Evolutionary conservation across 148 eudicot genomes (phyloP).

Genomic region (Rhododendron vialii): DNA sequence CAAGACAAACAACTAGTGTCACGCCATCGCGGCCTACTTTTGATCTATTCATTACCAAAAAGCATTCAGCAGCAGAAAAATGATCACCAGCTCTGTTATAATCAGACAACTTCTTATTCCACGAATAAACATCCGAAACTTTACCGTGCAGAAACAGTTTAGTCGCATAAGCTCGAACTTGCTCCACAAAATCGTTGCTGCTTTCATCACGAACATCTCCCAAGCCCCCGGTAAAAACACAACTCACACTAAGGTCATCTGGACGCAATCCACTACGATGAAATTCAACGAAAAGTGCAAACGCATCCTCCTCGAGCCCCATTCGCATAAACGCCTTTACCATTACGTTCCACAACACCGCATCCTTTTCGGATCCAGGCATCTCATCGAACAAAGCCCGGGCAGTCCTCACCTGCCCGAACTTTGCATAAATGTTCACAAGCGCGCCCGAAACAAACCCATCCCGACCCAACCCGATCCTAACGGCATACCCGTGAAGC

Average conservation of each 20-base stretch:
- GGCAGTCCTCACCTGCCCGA: slow-evolving; percentile 14
- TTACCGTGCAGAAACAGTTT: slow-evolving; percentile 13
- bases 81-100: slow-evolving; percentile 21
- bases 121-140: slow-evolving; percentile 12
- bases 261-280: slow-evolving; percentile 15
- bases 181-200: neutral
- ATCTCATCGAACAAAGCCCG: slow-evolving; percentile 20
- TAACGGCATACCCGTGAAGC: slow-evolving; percentile 19
- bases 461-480: slow-evolving; percentile 22
- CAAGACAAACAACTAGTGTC: slow-evolving; percentile 16
- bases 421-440: slow-evolving; percentile 19
- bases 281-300: slow-evolving; percentile 17
- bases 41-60: slow-evolving; percentile 19
- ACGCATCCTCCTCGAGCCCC: slow-evolving; percentile 13
- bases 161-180: slow-evolving; percentile 20
- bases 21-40: slow-evolving; percentile 14
- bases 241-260: slow-evolving; percentile 13
- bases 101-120: slow-evolving; percentile 22
- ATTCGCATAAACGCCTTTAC: slow-evolving; percentile 9
- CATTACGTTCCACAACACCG: slow-evolving; percentile 27
- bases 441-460: slow-evolving; percentile 23
- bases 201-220: neutral
- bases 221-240: slow-evolving; percentile 9
- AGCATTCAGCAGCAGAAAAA: slow-evolving; percentile 11
- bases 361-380: slow-evolving; percentile 17